Percentiles rank a stretch among this genome's conserved stretches.
These are phyloP conservation scores for Pulicaria dysenterica DNA, from an alignment of 129 eudicot genomes.

Conservation along the genomic window DNA sequence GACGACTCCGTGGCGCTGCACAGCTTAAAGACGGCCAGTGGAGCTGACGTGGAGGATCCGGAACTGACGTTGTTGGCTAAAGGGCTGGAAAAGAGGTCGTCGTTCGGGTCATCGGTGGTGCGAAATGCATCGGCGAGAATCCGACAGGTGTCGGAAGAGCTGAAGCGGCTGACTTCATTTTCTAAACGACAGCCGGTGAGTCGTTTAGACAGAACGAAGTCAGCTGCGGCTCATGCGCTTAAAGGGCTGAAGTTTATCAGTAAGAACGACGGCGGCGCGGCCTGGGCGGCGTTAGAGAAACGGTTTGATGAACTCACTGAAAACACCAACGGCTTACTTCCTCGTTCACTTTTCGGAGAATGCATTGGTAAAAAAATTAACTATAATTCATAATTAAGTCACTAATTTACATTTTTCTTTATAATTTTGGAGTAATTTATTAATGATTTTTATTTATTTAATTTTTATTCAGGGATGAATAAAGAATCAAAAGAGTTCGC, in stretches of 20 bases:
- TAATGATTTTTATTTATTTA: neutral
- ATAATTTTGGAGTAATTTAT: neutral
- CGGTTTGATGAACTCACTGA: constrained; percentile 48
- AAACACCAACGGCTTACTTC: constrained; percentile 59
- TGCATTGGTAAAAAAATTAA: constrained; percentile 59
- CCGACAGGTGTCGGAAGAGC: constrained; percentile 57
- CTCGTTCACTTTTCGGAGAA: constrained; percentile 61
- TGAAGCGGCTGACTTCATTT: constrained; percentile 54
- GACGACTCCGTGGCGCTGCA: constrained; percentile 77
- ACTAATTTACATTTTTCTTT: neutral
- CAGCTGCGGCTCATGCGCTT: constrained; percentile 54
- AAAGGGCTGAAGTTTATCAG: constrained; percentile 66
- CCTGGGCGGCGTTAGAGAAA: constrained; percentile 57
- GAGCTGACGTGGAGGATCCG: constrained; percentile 52
- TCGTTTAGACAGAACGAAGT: constrained; percentile 50
- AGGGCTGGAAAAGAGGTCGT: constrained; percentile 55
- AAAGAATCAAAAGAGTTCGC: constrained; percentile 53
- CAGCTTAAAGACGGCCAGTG: constrained; percentile 58
- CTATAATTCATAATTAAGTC: too few species aligned
- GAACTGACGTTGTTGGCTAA: constrained; percentile 57
- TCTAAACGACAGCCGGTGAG: constrained; percentile 39
- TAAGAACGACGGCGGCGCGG: constrained; percentile 61
- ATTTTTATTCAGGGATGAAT: constrained; percentile 46
- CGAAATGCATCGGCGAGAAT: constrained; percentile 49
- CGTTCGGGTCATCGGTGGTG: constrained; percentile 48